Percentiles rank a stretch among this genome's conserved stretches.
Conservation (phyloP, 2,329 filamentous ascomycete species). For the Trichoderma polysporum region DNA sequence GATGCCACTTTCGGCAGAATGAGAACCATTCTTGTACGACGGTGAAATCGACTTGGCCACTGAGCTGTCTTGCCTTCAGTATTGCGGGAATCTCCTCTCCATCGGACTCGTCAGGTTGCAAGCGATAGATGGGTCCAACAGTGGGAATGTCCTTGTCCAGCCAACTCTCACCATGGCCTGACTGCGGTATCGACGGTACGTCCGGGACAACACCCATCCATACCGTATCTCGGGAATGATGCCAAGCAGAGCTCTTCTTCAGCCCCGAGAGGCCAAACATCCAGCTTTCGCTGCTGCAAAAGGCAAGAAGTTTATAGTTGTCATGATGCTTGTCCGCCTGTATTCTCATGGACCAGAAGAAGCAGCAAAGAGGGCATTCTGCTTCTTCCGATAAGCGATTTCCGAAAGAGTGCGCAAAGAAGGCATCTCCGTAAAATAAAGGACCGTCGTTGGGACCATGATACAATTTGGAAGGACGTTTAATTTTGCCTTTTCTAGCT, state of each 20-base stretch:
- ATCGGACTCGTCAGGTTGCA: background rate
- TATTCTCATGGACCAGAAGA: slow-evolving; percentile 11
- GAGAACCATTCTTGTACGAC: slow-evolving; percentile 4
- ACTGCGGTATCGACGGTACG: background rate
- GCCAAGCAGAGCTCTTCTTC: slow-evolving; percentile 11
- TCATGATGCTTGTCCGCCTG: background rate
- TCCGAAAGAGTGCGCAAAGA: slow-evolving; percentile 14
- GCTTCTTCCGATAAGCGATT: background rate
- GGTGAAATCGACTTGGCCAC: background rate
- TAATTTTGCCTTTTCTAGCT: background rate
- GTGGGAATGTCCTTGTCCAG: slow-evolving; percentile 16
- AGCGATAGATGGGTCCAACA: slow-evolving; percentile 14
- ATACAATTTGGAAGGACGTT: background rate
- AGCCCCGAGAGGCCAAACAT: background rate
- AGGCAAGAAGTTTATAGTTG: slow-evolving; percentile 16
- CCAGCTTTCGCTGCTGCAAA: slow-evolving; percentile 18
- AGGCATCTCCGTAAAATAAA: slow-evolving; percentile 14
- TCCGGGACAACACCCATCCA: slow-evolving; percentile 19
- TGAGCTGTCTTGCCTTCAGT: background rate
- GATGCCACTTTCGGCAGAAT: background rate
- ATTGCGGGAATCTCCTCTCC: background rate
- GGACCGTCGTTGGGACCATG: background rate
- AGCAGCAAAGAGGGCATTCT: background rate
- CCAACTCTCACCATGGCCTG: slow-evolving; percentile 8
- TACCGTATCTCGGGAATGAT: slow-evolving; percentile 4